A percentile compares a stretch with the other conserved stretches of the same genome.
Conservation (phyloP, 1,139 yeast species). For the Saccharomycopsis phalli region DNA sequence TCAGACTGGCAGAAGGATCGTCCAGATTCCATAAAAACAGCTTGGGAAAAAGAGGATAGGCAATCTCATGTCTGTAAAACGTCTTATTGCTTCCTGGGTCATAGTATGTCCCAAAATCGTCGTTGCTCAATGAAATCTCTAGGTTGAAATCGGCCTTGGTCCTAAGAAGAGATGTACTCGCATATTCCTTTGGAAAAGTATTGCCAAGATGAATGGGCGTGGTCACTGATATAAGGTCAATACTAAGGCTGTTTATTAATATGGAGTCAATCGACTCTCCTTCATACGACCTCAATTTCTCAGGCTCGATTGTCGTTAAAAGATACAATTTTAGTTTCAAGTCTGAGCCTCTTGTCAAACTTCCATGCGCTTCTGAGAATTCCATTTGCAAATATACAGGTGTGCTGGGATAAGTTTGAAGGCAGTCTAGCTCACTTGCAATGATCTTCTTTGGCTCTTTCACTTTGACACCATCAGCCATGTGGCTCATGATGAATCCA, state of each 20-base stretch:
- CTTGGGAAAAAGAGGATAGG: background rate
- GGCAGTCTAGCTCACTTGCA: background rate
- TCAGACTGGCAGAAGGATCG: background rate
- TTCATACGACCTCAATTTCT: background rate
- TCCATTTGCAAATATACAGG: slow-evolving; percentile 1
- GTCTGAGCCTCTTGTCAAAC: background rate
- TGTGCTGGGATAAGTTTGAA: background rate
- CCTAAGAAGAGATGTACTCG: background rate
- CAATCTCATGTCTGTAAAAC: background rate
- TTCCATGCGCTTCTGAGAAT: background rate
- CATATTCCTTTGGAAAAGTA: background rate
- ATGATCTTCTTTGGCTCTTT: background rate
- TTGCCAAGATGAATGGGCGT: background rate
- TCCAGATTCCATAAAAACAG: background rate
- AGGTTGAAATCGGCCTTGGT: background rate
- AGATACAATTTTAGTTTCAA: background rate
- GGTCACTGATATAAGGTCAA: background rate
- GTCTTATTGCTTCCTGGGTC: background rate
- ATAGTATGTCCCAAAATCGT: background rate
- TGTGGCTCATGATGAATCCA: background rate
- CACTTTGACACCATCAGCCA: background rate
- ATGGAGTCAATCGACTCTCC: slow-evolving; percentile 1
- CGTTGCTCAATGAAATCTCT: background rate
- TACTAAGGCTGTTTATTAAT: background rate
- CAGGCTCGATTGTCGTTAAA: background rate